Evolutionary conservation across 164 flowering plant species (phyloP), one percentile per base, ranked within the genome.

Genomic region (Tetracentron sinense): DNA sequence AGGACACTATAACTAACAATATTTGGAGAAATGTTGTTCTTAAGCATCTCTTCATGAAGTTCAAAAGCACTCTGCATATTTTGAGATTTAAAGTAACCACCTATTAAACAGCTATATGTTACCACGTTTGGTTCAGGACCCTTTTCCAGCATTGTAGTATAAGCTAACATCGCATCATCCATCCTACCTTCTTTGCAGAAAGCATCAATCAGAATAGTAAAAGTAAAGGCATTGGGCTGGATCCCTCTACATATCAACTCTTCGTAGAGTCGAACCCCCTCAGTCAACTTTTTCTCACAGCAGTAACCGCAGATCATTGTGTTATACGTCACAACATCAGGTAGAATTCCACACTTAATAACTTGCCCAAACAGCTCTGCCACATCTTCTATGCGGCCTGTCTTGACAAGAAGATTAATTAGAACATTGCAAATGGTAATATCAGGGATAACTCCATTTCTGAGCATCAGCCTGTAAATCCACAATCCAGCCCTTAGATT

Each of bases 241-340:
- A 70, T 44, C 51, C 52, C 63, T 54, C 57, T 65, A 26, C 46
- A 11, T 56, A n/a, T 50, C 63, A 81, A 38, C 61, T 63, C 62
- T 50, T 69, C 56, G 48, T 65, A 79, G 48, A 80, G 60, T 44
- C 58, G 60, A 52, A 78, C 12, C 2, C 82, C 85, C 31, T 73
- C 70, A 49, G 25, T 58, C 46, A 78, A 72, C 68, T 67, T 68
- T 56, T 69, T 74, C 42, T 63, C 62, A 48, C 59, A 66, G 71
- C 83, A 82, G 66, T 67, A 77, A 17, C 84, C 84, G 65, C 71
- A 68, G 52, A 82, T 78, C 77, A 82, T 70, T n/a, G 85, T 80
- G 69, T 82, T 84, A 54, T 72, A 82, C 20, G 84, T 82, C 27
- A 78, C 72, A 17, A 85, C 67, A 76, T 81, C 82, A 47, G 77